These are phyloP conservation scores for Mycena leptocephala DNA, from an alignment of 768 basidiomycete species.

Conservation along the genomic window DNA sequence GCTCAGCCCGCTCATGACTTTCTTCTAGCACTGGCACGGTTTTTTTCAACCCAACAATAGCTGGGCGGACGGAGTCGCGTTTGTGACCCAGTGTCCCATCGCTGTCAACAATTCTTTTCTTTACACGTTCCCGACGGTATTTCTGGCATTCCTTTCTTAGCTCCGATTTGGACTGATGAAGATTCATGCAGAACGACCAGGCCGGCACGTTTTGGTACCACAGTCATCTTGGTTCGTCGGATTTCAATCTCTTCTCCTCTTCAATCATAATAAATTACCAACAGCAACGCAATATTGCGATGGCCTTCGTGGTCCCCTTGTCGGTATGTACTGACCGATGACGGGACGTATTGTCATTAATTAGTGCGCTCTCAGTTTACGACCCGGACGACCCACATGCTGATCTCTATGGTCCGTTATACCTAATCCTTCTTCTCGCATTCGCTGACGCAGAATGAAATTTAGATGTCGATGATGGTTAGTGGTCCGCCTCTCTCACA, in stretches of 20 bases:
- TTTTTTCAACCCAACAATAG: background rate
- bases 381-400: background rate
- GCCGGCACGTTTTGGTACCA: background rate
- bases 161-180: too few species aligned
- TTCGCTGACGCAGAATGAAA: background rate
- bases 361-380: background rate
- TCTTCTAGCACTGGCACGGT: background rate
- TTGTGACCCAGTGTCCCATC: background rate
- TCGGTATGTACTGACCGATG: background rate
- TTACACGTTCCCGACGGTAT: background rate
- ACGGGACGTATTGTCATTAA: background rate
- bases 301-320: background rate
- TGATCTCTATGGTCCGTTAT: background rate
- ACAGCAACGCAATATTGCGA: background rate
- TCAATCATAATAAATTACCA: background rate
- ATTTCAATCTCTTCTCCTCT: background rate
- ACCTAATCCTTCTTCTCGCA: background rate
- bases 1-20: too few species aligned
- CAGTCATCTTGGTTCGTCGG: background rate
- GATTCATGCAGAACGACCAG: background rate
- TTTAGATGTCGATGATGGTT: slow-evolving; percentile 61
- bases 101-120: background rate
- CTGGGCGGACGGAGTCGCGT: background rate
- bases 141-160: too few species aligned
- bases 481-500: background rate